Conservation (phyloP, 495 filamentous ascomycete species). For the Lophiotrema nucula region DNA sequence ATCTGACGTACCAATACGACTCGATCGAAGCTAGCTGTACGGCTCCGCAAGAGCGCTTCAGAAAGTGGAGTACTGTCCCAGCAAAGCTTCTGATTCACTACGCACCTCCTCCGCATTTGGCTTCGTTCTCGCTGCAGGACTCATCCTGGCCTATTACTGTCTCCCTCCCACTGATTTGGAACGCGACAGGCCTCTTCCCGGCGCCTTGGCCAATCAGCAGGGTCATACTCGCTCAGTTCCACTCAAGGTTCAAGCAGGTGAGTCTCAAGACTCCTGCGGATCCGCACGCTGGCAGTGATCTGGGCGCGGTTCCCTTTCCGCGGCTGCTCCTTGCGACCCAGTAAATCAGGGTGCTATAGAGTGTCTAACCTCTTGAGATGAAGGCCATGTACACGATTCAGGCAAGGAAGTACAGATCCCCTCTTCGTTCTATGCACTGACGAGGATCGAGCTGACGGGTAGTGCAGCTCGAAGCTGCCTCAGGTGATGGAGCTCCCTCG, state of each 20-base stretch:
- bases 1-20: conserved; percentile 5
- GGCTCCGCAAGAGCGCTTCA: conserved; percentile 16
- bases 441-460: conserved; percentile 19
- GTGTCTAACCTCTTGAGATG: not conserved
- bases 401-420: conserved; percentile 13
- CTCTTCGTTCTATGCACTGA: conserved; percentile 13
- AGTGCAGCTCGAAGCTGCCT: conserved; percentile 12
- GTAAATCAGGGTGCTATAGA: not conserved
- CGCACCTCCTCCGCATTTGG: conserved; percentile 16
- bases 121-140: not conserved
- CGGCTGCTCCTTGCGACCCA: not conserved
- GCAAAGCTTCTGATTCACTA: not conserved
- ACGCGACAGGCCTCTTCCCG: conserved; percentile 1
- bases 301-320: not conserved
- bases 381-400: conserved; percentile 14
- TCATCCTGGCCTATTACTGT: conserved; percentile 16
- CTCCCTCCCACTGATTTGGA: conserved; percentile 15
- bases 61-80: conserved; percentile 2
- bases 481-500: conserved; percentile 24
- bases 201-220: conserved; percentile 15
- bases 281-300: conserved; percentile 15
- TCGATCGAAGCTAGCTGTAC: conserved; percentile 9
- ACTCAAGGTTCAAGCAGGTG: not conserved
- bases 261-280: conserved; percentile 13
- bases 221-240: not conserved